Conservation (phyloP, 805 yeast genomes). For the Lipomyces yamanashiensis region DNA sequence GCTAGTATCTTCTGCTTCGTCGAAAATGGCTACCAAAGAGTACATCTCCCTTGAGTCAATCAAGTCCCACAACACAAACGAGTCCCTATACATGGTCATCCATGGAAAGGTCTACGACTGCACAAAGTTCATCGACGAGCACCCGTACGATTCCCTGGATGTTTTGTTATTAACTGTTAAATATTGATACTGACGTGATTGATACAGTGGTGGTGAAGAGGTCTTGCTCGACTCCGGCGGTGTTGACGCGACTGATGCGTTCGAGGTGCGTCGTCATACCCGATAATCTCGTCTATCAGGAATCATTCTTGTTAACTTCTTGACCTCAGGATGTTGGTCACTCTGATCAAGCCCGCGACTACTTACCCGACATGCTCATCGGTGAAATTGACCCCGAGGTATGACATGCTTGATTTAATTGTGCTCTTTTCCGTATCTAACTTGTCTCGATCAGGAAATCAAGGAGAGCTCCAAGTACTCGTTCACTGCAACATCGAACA, state of each 20-base stretch:
- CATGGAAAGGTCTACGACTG: constrained; percentile 71
- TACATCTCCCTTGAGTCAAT: constrained; percentile 50
- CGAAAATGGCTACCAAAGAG: constrained; percentile 5
- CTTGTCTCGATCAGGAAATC: constrained; percentile 8
- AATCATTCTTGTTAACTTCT: background rate
- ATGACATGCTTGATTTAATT: constrained; percentile 2
- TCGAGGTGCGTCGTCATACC: constrained; percentile 52
- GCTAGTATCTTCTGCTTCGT: too few species aligned
- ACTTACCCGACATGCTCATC: constrained; percentile 66
- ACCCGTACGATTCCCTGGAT: constrained; percentile 51
- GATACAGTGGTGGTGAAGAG: constrained; percentile 72
- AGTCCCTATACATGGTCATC: constrained; percentile 74
- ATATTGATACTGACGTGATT: background rate
- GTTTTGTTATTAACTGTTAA: background rate
- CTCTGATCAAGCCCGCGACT: constrained; percentile 91
- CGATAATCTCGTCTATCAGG: background rate
- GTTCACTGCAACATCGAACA: background rate
- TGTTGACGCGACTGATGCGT: constrained; percentile 70
- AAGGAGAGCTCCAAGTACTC: background rate
- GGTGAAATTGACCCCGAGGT: constrained; percentile 73
- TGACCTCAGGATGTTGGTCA: constrained; percentile 83
- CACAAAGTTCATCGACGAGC: constrained; percentile 59
- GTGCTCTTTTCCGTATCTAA: background rate
- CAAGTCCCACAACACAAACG: constrained; percentile 48
- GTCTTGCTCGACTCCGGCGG: constrained; percentile 80